A percentile compares a stretch with the other conserved stretches of the same genome.
Conservation (phyloP, 805 yeast species). For the Ogataea allantospora region DNA sequence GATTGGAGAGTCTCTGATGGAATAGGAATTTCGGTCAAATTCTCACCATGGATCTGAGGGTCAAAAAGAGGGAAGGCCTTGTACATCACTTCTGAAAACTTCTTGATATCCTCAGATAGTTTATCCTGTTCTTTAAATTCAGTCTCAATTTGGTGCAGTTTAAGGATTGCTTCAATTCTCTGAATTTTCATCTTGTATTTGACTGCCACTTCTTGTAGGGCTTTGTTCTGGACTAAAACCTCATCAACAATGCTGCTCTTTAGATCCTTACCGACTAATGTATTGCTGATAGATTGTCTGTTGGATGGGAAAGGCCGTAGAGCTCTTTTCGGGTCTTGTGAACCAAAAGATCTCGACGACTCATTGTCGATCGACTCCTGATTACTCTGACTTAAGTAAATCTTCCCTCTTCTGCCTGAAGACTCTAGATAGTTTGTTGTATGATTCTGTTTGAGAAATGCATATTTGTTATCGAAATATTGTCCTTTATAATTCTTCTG, state of each 20-base stretch:
- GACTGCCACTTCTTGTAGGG: slow-evolving; percentile 73
- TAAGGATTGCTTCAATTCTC: slow-evolving; percentile 84
- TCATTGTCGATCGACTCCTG: too few species aligned
- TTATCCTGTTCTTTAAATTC: slow-evolving; percentile 54
- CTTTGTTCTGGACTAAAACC: slow-evolving; percentile 43
- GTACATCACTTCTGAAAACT: slow-evolving; percentile 62
- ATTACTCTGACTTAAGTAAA: slow-evolving; percentile 14
- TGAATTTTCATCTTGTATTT: slow-evolving; percentile 78
- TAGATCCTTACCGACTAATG: slow-evolving; percentile 54
- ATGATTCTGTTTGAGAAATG: slow-evolving; percentile 63
- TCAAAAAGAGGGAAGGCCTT: slow-evolving; percentile 78
- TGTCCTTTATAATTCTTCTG: slow-evolving; percentile 83
- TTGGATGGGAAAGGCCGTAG: slow-evolving; percentile 84
- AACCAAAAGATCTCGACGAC: not conserved
- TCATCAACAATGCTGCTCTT: slow-evolving; percentile 61
- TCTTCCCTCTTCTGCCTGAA: slow-evolving; percentile 39
- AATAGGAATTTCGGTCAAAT: slow-evolving; percentile 90
- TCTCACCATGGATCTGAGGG: slow-evolving; percentile 53
- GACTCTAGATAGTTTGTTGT: slow-evolving; percentile 71
- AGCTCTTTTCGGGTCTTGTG: slow-evolving; percentile 18
- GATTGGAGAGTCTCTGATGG: slow-evolving; percentile 81
- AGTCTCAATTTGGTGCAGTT: slow-evolving; percentile 63
- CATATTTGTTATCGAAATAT: slow-evolving; percentile 72
- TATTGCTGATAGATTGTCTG: slow-evolving; percentile 63
- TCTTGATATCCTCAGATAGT: slow-evolving; percentile 54